phyloP scores from a whole-genome alignment of 2,329 filamentous ascomycete genomes.

The Colletotrichum noveboracense region DNA sequence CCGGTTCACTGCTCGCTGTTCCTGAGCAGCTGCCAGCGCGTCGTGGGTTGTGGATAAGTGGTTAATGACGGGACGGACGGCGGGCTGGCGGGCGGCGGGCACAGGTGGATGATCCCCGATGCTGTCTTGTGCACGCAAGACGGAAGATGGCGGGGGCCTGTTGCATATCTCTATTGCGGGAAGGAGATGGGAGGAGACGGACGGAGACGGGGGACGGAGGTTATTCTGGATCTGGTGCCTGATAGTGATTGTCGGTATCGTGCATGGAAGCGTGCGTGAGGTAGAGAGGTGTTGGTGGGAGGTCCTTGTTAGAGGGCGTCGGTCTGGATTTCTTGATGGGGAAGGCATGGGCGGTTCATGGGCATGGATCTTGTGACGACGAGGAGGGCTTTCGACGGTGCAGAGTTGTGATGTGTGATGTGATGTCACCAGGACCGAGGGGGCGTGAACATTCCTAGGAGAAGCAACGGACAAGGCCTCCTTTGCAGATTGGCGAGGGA shows the following conservation, averaged over 20 bases:
- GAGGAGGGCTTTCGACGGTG: neutral
- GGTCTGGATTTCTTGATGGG: neutral
- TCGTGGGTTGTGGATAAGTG: neutral
- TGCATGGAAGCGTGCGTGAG: constrained; percentile 1
- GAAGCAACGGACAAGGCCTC: neutral
- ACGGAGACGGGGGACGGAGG: constrained; percentile 8
- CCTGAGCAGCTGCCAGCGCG: neutral
- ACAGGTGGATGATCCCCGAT: neutral
- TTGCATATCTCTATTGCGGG: neutral
- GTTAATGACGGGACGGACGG: neutral
- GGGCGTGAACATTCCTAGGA: neutral
- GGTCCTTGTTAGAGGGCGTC: neutral
- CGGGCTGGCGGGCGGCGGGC: neutral
- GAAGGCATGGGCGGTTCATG: neutral
- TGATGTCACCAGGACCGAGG: neutral
- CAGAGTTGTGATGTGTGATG: neutral
- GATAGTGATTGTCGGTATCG: constrained; percentile 20
- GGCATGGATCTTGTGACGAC: neutral
- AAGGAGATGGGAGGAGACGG: neutral
- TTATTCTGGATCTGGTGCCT: constrained; percentile 13
- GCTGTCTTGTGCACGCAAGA: neutral
- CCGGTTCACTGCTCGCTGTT: neutral
- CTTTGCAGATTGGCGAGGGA: neutral
- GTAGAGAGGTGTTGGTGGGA: neutral
- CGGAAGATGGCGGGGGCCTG: neutral